These are phyloP conservation scores for Fraxinus americana DNA, from an alignment of 257 asterid genomes.

Conservation along the genomic window DNA sequence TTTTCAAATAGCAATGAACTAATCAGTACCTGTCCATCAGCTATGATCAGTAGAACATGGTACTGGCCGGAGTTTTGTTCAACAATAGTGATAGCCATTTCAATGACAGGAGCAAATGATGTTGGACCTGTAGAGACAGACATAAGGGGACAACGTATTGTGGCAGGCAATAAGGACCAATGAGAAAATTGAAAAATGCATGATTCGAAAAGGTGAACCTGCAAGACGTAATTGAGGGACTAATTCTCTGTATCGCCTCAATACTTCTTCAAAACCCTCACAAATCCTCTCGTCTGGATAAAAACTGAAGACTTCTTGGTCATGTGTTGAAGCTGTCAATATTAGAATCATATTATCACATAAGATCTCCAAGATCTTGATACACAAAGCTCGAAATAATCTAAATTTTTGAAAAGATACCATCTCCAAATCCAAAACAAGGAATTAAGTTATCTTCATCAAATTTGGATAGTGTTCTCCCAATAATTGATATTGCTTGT, in stretches of 20 bases:
- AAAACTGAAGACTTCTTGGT: slow-evolving; percentile 91
- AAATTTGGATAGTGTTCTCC: slow-evolving; percentile 86
- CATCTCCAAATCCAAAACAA: slow-evolving; percentile 95
- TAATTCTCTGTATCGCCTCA: slow-evolving; percentile 79
- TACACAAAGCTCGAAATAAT: slow-evolving; percentile 2
- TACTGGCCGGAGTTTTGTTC: slow-evolving; percentile 93
- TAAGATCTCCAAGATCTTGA: slow-evolving; percentile 22
- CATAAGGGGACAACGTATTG: not conserved
- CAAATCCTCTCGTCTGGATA: slow-evolving; percentile 78
- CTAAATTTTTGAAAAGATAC: slow-evolving; percentile 37
- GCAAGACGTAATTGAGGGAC: slow-evolving; percentile 92
- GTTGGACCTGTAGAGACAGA: slow-evolving; percentile 71
- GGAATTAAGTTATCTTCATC: slow-evolving; percentile 94
- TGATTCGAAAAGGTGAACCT: slow-evolving; percentile 38
- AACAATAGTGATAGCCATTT: slow-evolving; percentile 87
- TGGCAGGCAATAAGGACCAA: slow-evolving; percentile 8
- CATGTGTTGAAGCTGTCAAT: slow-evolving; percentile 94
- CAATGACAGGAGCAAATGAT: slow-evolving; percentile 83
- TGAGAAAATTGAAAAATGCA: slow-evolving; percentile 1
- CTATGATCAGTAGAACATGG: slow-evolving; percentile 83
- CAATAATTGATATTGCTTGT: slow-evolving; percentile 93
- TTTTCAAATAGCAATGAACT: not conserved
- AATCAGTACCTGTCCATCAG: slow-evolving; percentile 81
- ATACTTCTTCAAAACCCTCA: slow-evolving; percentile 91
- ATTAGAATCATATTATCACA: slow-evolving; percentile 17